phyloP scores from a whole-genome alignment of 768 basidiomycete species.

The Tricholoma matsutake region DNA sequence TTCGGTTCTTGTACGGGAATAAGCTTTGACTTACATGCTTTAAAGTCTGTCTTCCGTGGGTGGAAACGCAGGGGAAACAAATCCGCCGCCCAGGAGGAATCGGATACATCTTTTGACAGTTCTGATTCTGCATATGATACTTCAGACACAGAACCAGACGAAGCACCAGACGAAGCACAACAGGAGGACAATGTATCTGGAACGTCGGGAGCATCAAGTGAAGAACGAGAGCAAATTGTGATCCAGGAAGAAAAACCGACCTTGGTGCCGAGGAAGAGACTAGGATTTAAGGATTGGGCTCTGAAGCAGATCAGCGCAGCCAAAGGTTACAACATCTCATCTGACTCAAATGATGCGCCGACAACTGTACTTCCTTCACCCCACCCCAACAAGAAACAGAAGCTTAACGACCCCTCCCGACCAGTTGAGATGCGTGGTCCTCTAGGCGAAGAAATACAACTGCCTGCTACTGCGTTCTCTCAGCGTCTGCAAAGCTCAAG shows the following conservation, averaged over 20 bases:
- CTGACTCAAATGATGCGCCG: slow-evolving; percentile 15
- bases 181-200: slow-evolving; percentile 2
- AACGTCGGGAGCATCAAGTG: neutral
- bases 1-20: slow-evolving; percentile 13
- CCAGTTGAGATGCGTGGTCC: slow-evolving; percentile 67
- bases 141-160: slow-evolving; percentile 17
- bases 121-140: slow-evolving; percentile 73
- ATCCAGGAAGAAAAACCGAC: slow-evolving; percentile 20
- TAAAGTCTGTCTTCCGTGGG: slow-evolving; percentile 34
- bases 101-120: slow-evolving; percentile 70
- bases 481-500: slow-evolving; percentile 35
- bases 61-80: slow-evolving; percentile 43
- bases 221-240: slow-evolving; percentile 7
- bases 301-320: slow-evolving; percentile 62
- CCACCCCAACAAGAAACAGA: slow-evolving; percentile 47
- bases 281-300: slow-evolving; percentile 90
- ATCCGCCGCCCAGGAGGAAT: slow-evolving; percentile 32
- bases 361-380: slow-evolving; percentile 20
- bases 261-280: slow-evolving; percentile 33
- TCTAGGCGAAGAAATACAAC: slow-evolving; percentile 64
- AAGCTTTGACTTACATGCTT: slow-evolving; percentile 12
- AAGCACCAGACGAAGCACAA: slow-evolving; percentile 15
- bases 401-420: slow-evolving; percentile 28
- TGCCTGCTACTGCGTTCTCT: slow-evolving; percentile 68
- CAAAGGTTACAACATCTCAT: slow-evolving; percentile 33